These are phyloP conservation scores for Corylus avellana DNA, from an alignment of 306 rosid species.

Conservation along the genomic window DNA sequence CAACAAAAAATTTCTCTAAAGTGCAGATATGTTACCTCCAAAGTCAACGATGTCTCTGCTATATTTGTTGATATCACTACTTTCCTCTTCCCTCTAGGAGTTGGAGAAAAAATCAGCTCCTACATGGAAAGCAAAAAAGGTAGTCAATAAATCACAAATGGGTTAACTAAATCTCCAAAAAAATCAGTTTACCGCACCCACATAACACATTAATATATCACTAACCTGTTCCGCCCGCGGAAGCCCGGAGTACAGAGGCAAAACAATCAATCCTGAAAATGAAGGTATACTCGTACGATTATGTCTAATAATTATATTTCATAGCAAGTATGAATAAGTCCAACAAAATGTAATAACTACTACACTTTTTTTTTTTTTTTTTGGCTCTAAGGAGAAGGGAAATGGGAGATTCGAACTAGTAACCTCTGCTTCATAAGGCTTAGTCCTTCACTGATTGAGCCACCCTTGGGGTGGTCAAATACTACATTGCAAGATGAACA, in stretches of 20 bases:
- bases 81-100: slow-evolving; percentile 93
- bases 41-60: slow-evolving; percentile 90
- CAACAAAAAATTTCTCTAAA: background rate
- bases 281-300: background rate
- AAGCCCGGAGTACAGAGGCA: slow-evolving; percentile 96
- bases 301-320: background rate
- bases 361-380: too few relatives aligned
- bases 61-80: slow-evolving; percentile 89
- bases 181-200: slow-evolving; percentile 12
- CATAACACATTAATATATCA: slow-evolving; percentile 24
- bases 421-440: too few relatives aligned
- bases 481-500: background rate
- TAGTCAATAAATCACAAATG: slow-evolving; percentile 19
- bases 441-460: too few relatives aligned
- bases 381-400: too few relatives aligned
- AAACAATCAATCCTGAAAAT: slow-evolving; percentile 63
- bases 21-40: slow-evolving; percentile 66
- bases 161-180: slow-evolving; percentile 8
- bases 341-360: background rate
- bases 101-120: slow-evolving; percentile 85
- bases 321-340: background rate
- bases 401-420: too few relatives aligned
- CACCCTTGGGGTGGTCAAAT: background rate
- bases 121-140: slow-evolving; percentile 32
- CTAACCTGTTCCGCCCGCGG: slow-evolving; percentile 87